Conservation (phyloP, 306 rosid genomes). For the Lathyrus sativus region DNA sequence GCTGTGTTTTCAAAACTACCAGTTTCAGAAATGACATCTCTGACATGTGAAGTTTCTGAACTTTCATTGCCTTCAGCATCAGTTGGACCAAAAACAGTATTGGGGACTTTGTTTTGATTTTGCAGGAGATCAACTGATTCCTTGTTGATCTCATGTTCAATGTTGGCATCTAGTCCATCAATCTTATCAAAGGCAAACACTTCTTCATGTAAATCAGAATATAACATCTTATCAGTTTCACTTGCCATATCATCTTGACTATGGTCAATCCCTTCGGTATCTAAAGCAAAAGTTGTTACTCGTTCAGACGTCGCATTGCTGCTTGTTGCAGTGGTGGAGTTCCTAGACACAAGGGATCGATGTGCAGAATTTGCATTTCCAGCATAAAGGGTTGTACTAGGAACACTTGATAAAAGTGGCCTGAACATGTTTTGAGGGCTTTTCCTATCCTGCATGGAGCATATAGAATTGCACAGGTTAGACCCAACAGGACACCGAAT, state of each 20-base stretch:
- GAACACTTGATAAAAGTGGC: conserved; percentile 91
- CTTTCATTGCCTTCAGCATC: conserved; percentile 43
- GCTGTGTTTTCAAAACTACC: conserved; percentile 44
- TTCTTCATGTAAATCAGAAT: conserved; percentile 64
- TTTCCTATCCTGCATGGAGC: conserved; percentile 67
- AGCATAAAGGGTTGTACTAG: conserved; percentile 69
- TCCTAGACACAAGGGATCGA: conserved; percentile 71
- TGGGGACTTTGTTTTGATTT: conserved; percentile 40
- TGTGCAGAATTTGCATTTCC: conserved; percentile 69
- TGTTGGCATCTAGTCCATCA: conserved; percentile 55
- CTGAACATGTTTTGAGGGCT: conserved; percentile 86
- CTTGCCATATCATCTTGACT: conserved; percentile 61
- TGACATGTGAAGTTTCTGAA: conserved; percentile 47
- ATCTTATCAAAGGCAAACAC: conserved; percentile 72
- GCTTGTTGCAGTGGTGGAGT: conserved; percentile 75
- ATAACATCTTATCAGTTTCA: conserved; percentile 59
- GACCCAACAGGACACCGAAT: not conserved
- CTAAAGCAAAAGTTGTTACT: conserved; percentile 56
- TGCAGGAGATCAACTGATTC: conserved; percentile 42
- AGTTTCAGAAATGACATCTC: conserved; percentile 47
- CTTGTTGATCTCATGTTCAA: conserved; percentile 39
- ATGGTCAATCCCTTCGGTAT: conserved; percentile 65
- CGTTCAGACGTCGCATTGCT: conserved; percentile 75
- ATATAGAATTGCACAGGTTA: conserved; percentile 9
- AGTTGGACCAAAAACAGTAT: conserved; percentile 37